Percentiles rank a stretch among this genome's conserved stretches.
Evolutionary conservation across 2,329 filamentous ascomycete genomes (phyloP).

Genomic region (Herpotrichia juniperi): DNA sequence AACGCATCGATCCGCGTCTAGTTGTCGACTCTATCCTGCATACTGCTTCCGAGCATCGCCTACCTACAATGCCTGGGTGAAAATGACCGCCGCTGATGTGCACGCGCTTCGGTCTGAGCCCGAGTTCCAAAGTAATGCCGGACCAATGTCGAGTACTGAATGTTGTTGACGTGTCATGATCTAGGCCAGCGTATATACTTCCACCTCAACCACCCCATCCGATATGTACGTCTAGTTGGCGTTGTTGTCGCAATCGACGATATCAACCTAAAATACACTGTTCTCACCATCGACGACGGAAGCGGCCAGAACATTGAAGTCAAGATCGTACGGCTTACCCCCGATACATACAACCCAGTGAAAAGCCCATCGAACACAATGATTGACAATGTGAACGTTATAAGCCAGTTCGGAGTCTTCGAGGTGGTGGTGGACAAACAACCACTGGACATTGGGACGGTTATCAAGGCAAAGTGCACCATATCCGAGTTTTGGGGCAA

Average conservation of each 20-base stretch:
- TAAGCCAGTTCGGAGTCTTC: conserved; percentile 46
- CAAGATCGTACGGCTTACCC: conserved; percentile 51
- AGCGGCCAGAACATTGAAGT: conserved; percentile 65
- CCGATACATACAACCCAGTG: conserved; percentile 28
- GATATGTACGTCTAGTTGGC: conserved; percentile 54
- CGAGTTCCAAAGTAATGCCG: conserved; percentile 57
- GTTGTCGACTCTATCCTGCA: conserved; percentile 58
- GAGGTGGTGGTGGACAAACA: conserved; percentile 44
- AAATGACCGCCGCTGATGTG: conserved; percentile 62
- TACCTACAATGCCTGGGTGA: conserved; percentile 69
- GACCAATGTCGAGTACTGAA: background rate
- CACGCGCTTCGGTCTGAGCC: conserved; percentile 55
- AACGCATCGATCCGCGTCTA: conserved; percentile 18
- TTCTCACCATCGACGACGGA: conserved; percentile 66
- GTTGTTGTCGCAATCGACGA: conserved; percentile 53
- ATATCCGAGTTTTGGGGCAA: conserved; percentile 57
- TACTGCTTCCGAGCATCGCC: conserved; percentile 65
- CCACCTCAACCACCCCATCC: conserved; percentile 60
- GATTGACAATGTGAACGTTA: conserved; percentile 48
- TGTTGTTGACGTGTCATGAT: background rate
- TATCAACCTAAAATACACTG: conserved; percentile 45
- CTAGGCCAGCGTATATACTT: conserved; percentile 63
- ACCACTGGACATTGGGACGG: conserved; percentile 52
- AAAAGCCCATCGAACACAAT: conserved; percentile 42
- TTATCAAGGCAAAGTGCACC: conserved; percentile 64